Percentiles rank a stretch among this genome's conserved stretches.
Conservation (phyloP, 1,284 basidiomycete genomes). For the Trametes polyzona region DNA sequence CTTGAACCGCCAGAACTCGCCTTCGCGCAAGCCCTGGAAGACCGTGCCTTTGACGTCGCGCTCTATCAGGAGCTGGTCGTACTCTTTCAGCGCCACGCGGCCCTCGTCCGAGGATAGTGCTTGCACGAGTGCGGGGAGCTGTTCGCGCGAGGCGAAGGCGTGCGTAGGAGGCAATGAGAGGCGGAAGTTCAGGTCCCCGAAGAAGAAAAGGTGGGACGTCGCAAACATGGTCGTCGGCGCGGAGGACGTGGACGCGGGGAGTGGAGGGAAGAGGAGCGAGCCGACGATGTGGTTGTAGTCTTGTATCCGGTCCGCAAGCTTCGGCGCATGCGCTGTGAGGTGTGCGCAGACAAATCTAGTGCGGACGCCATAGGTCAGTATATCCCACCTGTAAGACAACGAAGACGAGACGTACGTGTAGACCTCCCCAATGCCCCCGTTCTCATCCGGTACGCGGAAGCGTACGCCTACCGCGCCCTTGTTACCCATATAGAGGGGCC, state of each 20-base stretch:
- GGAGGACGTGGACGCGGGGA: slow-evolving; percentile 45
- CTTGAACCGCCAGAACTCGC: slow-evolving; percentile 84
- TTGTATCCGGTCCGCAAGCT: slow-evolving; percentile 71
- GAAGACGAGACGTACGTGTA: slow-evolving; percentile 69
- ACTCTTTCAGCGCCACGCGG: slow-evolving; percentile 69
- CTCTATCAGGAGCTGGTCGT: slow-evolving; percentile 78
- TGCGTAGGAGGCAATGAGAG: slow-evolving; percentile 61
- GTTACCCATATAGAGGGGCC: slow-evolving; percentile 87
- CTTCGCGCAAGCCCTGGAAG: slow-evolving; percentile 79
- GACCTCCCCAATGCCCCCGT: slow-evolving; percentile 67
- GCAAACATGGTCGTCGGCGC: slow-evolving; percentile 68
- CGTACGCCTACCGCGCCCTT: slow-evolving; percentile 94
- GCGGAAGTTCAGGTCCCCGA: slow-evolving; percentile 93
- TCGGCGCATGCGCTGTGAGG: slow-evolving; percentile 83
- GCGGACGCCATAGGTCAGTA: background rate
- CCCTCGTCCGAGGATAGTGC: slow-evolving; percentile 55
- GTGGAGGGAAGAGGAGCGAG: slow-evolving; percentile 77
- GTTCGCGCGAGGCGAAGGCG: slow-evolving; percentile 40
- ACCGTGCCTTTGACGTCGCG: slow-evolving; percentile 60
- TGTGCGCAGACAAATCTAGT: slow-evolving; percentile 91
- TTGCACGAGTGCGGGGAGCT: slow-evolving; percentile 41
- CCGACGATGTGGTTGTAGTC: slow-evolving; percentile 87
- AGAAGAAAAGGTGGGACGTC: slow-evolving; percentile 84
- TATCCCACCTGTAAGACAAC: background rate
- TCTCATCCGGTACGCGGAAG: slow-evolving; percentile 67